Evolutionary conservation across 2,329 filamentous ascomycete species (phyloP).

Genomic region (Trichoderma asperellum): DNA sequence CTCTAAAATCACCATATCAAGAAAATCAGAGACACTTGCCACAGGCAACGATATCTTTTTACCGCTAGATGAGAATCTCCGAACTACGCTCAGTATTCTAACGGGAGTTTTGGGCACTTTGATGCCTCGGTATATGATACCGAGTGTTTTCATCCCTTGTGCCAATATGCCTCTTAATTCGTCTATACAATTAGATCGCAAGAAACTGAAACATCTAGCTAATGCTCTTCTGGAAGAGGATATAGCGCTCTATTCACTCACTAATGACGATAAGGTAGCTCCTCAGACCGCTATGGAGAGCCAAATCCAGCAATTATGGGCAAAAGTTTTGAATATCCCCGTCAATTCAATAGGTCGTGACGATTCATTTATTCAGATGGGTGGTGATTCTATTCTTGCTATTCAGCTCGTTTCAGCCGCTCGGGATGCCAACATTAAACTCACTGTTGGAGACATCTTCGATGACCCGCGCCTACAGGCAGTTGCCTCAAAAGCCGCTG

Average conservation of each 20-base stretch:
- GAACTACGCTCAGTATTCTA: not conserved
- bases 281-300: constrained; percentile 34
- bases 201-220: constrained; percentile 10
- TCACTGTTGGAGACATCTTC: constrained; percentile 28
- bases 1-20: not conserved
- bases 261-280: constrained; percentile 32
- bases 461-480: constrained; percentile 16
- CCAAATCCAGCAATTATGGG: constrained; percentile 42
- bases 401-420: constrained; percentile 31
- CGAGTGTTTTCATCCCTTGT: constrained; percentile 24
- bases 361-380: constrained; percentile 33
- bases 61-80: not conserved
- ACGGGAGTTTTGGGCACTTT: not conserved
- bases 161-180: constrained; percentile 18
- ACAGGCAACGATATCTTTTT: not conserved
- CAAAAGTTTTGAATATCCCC: constrained; percentile 1
- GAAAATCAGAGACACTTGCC: not conserved
- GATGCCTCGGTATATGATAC: constrained; percentile 26
- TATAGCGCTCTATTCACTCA: constrained; percentile 32
- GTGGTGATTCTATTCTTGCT: constrained; percentile 34
- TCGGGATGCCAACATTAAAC: constrained; percentile 7
- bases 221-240: constrained; percentile 16
- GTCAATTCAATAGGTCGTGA: constrained; percentile 28
- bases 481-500: constrained; percentile 15
- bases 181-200: constrained; percentile 28